These are phyloP conservation scores for Aspergillus sp. DNA, from an alignment of 2,329 filamentous ascomycete species.

Conservation along the genomic window DNA sequence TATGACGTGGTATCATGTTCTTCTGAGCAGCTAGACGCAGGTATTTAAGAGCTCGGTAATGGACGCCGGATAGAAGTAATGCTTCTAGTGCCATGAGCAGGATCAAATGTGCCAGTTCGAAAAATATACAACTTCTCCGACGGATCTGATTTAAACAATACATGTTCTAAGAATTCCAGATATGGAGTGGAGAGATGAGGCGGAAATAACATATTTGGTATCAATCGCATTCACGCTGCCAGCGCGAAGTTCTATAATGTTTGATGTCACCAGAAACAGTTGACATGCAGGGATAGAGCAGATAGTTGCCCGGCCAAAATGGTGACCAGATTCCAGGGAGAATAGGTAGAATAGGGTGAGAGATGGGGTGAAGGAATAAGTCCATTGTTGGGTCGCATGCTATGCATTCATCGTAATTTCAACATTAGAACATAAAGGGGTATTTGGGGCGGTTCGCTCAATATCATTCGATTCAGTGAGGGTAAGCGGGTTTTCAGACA, in stretches of 20 bases:
- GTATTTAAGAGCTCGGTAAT: too few relatives aligned
- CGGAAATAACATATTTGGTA: not conserved
- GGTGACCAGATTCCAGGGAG: not conserved
- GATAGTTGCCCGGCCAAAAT: not conserved
- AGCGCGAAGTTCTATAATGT: not conserved
- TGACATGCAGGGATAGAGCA: not conserved
- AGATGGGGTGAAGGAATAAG: not conserved
- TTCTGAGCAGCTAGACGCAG: not conserved
- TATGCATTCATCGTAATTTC: slow-evolving; percentile 34
- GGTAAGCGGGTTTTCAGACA: slow-evolving; percentile 33
- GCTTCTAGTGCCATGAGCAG: not conserved
- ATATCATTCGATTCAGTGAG: slow-evolving; percentile 27
- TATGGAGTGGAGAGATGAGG: not conserved
- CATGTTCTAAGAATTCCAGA: not conserved
- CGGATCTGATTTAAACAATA: not conserved
- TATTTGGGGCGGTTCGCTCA: slow-evolving; percentile 21
- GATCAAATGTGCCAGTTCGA: not conserved
- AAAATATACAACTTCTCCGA: not conserved
- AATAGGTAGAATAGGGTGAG: not conserved
- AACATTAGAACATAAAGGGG: slow-evolving; percentile 27
- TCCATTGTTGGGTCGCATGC: not conserved
- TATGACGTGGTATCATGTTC: not conserved
- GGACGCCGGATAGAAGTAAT: not conserved
- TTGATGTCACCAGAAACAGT: not conserved
- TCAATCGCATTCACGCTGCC: not conserved